Evolutionary conservation across 1,284 basidiomycete species (phyloP), one percentile per base, ranked within the genome.

Genomic region (Leccinum griseonigrum): DNA sequence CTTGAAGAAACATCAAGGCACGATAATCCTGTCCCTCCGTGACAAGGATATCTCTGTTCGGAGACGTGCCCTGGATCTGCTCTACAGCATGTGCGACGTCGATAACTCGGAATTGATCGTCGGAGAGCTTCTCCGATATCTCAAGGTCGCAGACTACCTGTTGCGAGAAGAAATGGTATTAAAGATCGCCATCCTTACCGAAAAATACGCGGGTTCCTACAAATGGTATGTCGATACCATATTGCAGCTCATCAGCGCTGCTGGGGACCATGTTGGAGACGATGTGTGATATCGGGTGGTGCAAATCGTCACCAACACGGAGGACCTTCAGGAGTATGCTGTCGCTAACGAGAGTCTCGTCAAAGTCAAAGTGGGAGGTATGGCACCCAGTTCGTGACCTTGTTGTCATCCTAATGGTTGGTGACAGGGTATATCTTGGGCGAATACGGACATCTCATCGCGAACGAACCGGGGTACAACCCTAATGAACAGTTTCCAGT

Each of bases 281-380:
- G 96, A 98, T 79, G 96, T 99, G 31, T 99, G 97, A 97, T 98
- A 97, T 76, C 92, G 97, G 58, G 95, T 99, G 48, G 91, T 99
- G 22, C 97, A 99, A 74, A 97, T 99, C 64, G 95, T 98, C 34
- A 97, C 95, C 56, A 99, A 99, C 75, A 99, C 97, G 54, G 97
- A 98, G 74, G 95, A 98, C 76, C 81, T 99, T 43, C 94, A 97
- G 75, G 83, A 91, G 64, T 99, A 99, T 77, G 97, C 97, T 3
- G 87, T 91, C n/a, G 90, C 93, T 31, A 97, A 99, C 72, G 97
- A 99, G 78, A 98, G 94, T 76, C 80, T 99, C 71, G 93, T 99
- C 69, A 98, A 26, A 26, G 22, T 26, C 22, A 26, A 97, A 82
- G 92, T 99, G 40, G 97, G 92, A 71, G 96, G 92, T 93, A 74